Conservation (phyloP, 2,329 filamentous ascomycete species). For the Xylaria sp. region DNA sequence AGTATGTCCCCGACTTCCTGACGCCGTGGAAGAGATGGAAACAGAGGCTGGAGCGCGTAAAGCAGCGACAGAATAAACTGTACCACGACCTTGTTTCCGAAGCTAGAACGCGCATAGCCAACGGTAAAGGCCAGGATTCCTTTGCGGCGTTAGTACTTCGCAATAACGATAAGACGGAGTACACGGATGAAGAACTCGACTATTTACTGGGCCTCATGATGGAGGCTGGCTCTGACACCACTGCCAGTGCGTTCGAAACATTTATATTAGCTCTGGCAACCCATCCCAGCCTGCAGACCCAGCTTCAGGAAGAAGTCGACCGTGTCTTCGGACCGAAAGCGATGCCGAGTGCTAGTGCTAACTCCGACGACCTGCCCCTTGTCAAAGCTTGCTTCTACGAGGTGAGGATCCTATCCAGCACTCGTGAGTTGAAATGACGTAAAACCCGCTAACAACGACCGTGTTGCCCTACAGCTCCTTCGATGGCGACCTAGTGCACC, state of each 20-base stretch:
- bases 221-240: conserved; percentile 9
- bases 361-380: not conserved
- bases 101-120: conserved; percentile 9
- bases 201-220: conserved; percentile 9
- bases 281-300: conserved; percentile 2
- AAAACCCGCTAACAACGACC: not conserved
- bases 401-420: not conserved
- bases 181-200: conserved; percentile 2
- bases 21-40: conserved; percentile 15
- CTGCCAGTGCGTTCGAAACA: conserved; percentile 3
- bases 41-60: not conserved
- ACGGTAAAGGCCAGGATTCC: conserved; percentile 9
- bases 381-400: not conserved
- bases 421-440: not conserved
- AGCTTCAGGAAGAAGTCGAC: conserved; percentile 16
- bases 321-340: conserved; percentile 10
- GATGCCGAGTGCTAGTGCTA: conserved; percentile 6
- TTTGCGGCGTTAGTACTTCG: not conserved
- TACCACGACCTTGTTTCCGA: conserved; percentile 7
- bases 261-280: not conserved
- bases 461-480: conserved; percentile 2
- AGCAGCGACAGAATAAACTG: conserved; percentile 11
- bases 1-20: conserved; percentile 21
- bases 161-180: conserved; percentile 10
- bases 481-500: conserved; percentile 35